A percentile compares a stretch with the other conserved stretches of the same genome.
Evolutionary conservation across 1,284 basidiomycete species (phyloP).

Genomic region (Inonotus hispidus): DNA sequence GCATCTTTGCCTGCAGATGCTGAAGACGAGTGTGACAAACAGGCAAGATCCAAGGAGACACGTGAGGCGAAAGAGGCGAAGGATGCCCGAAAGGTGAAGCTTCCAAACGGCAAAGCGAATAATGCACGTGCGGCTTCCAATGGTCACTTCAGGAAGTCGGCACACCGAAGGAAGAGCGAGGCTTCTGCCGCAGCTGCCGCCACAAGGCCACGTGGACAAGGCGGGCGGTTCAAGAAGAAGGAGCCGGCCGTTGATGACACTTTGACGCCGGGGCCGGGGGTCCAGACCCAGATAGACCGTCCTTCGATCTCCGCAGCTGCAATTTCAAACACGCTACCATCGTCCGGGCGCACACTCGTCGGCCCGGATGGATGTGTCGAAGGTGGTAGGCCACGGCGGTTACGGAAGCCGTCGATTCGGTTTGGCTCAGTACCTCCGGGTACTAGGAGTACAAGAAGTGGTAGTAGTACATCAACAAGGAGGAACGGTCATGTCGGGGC

Average conservation of each 20-base stretch:
- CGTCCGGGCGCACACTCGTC: neutral
- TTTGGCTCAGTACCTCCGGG: conserved; percentile 6
- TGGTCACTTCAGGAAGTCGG: neutral
- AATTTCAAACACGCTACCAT: neutral
- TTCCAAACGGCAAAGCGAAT: neutral
- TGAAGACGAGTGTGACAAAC: conserved; percentile 11
- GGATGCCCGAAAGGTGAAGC: too few species aligned
- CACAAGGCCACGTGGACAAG: conserved; percentile 10
- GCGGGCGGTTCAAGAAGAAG: conserved; percentile 12
- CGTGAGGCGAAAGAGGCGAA: neutral
- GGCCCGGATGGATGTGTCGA: neutral
- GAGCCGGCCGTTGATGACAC: neutral
- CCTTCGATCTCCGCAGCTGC: conserved; percentile 1
- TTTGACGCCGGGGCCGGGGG: neutral
- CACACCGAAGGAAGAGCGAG: conserved; percentile 8
- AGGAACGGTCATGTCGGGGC: neutral
- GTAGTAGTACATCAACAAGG: neutral
- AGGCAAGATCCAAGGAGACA: neutral
- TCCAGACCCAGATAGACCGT: neutral
- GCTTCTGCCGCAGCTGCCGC: conserved; percentile 1
- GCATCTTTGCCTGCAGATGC: conserved; percentile 14
- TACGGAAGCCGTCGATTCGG: conserved; percentile 9
- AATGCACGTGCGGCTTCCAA: neutral
- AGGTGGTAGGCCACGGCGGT: conserved; percentile 1
- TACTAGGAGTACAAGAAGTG: neutral